Conservation (phyloP, 257 asterid species). For the Dorcoceras hygrometricum region DNA sequence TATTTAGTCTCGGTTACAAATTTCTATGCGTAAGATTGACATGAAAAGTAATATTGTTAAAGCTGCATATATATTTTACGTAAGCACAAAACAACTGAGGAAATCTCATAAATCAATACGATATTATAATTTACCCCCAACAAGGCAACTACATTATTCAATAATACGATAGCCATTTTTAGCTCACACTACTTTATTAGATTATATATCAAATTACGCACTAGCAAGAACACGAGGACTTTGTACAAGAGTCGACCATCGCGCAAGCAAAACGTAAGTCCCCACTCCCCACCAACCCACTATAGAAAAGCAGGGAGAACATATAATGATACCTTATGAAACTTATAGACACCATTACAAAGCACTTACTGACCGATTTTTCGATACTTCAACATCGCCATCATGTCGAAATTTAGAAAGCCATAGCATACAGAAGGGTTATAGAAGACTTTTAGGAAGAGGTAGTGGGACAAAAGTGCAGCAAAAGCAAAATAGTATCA, state of each 20-base stretch:
- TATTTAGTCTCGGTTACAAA: too few species aligned
- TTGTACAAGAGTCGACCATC: conserved; percentile 29
- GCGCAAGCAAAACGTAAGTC: conserved; percentile 29
- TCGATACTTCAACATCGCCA: conserved; percentile 27
- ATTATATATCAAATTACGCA: too few species aligned
- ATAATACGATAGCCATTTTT: not conserved
- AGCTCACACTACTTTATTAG: not conserved
- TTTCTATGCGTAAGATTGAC: too few species aligned
- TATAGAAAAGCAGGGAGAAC: conserved; percentile 22
- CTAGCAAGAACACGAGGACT: conserved; percentile 7
- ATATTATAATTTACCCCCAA: too few species aligned
- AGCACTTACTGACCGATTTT: conserved; percentile 30
- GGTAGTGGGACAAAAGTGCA: conserved; percentile 24
- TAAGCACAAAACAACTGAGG: too few species aligned
- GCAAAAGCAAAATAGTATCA: conserved; percentile 33
- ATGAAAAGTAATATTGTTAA: too few species aligned
- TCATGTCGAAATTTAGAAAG: conserved; percentile 27
- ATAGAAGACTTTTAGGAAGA: conserved; percentile 10
- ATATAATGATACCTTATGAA: conserved; percentile 31
- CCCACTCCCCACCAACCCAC: conserved; percentile 47
- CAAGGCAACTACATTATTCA: too few species aligned
- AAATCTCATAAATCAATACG: too few species aligned
- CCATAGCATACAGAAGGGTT: conserved; percentile 9
- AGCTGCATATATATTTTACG: too few species aligned
- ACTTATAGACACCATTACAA: conserved; percentile 27